Base-by-base conservation (phyloP, 2,329 filamentous ascomycete species). In the Ophiostoma australiae region DNA sequence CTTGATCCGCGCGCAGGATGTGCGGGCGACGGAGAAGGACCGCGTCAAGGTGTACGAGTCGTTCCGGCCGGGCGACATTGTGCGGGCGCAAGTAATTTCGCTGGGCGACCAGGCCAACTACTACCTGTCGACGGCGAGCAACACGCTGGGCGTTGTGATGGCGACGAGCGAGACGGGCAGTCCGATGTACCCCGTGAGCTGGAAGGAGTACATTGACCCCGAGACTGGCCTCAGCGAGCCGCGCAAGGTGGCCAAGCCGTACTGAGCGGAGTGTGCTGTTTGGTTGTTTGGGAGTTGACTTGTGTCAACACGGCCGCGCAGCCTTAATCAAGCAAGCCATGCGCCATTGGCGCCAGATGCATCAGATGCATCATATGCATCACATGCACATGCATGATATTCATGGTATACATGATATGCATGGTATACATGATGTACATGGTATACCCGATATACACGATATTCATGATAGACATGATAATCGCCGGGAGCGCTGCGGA, bases 11-110 rank as follows among this genome's bases (percentile, higher is more conserved):
- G 88, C 90, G 73, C 94, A 98, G 81, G 95, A 99, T 78, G 92
- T 99, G 44, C 86, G 95, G 71, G 93, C 93, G 3, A 97, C 95
- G 23, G 95, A 99, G 82, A 97, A 97, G 82, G 95, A 98, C 79
- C 92, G 92, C 76, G 92, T 97, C 63, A 92, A 91, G 79, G 91
- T 98, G 74, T 90, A 92, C 75, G 93, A 97, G 79, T 92, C 90
- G 77, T 98, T 98, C 78, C 86, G 93, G 74, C 94, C 96, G 0
- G 95, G 95, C 0, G 95, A 99, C 82, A 89, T 98, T 74, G 92
- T 99, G 69, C 84, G 92, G 69, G 95, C 93, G 4, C 87, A 90
- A 71, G 93, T 99, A 77, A 95, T 97, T 72, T 95, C 91, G 8
- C 81, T 98, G 17, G 95, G 95, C 52, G 95, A 99, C 78, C 94